These are phyloP conservation scores for Euphrasia arctica DNA, from an alignment of 305 asterid species.

Conservation along the genomic window DNA sequence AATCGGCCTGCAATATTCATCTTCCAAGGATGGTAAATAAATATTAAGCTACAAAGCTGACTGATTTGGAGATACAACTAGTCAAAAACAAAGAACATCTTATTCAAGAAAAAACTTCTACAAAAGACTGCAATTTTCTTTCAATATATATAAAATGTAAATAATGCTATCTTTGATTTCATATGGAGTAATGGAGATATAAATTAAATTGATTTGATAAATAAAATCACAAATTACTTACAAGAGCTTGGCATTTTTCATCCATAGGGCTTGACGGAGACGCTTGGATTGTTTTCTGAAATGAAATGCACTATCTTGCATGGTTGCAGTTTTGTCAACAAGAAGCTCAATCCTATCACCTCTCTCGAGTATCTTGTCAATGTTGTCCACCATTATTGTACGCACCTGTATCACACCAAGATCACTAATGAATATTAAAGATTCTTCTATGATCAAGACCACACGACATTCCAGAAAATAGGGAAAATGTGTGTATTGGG, in stretches of 20 bases:
- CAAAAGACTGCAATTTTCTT: slow-evolving; percentile 1
- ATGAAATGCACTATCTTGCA: slow-evolving; percentile 97
- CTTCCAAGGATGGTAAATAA: background rate
- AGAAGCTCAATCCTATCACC: slow-evolving; percentile 97
- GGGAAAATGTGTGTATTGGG: background rate
- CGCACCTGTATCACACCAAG: slow-evolving; percentile 55
- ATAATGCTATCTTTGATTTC: slow-evolving; percentile 8
- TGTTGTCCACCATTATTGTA: slow-evolving; percentile 94
- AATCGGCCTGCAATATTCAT: background rate
- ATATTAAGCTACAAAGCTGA: background rate
- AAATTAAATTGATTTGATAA: slow-evolving; percentile 1
- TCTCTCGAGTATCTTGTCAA: slow-evolving; percentile 92
- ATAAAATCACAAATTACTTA: slow-evolving; percentile 39
- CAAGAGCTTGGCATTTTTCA: slow-evolving; percentile 96
- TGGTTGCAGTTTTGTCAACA: slow-evolving; percentile 90
- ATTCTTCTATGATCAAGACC: background rate
- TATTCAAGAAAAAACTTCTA: no score
- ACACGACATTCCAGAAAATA: background rate
- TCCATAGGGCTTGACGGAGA: slow-evolving; percentile 89
- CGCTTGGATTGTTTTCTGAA: slow-evolving; percentile 96
- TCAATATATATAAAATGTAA: background rate
- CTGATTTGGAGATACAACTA: background rate
- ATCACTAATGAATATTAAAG: background rate
- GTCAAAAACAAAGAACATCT: background rate
- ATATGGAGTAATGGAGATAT: slow-evolving; percentile 3